Percentiles rank a stretch among this genome's conserved stretches.
Conservation (phyloP, 2,329 filamentous ascomycete species). For the Calycina herbarum region DNA sequence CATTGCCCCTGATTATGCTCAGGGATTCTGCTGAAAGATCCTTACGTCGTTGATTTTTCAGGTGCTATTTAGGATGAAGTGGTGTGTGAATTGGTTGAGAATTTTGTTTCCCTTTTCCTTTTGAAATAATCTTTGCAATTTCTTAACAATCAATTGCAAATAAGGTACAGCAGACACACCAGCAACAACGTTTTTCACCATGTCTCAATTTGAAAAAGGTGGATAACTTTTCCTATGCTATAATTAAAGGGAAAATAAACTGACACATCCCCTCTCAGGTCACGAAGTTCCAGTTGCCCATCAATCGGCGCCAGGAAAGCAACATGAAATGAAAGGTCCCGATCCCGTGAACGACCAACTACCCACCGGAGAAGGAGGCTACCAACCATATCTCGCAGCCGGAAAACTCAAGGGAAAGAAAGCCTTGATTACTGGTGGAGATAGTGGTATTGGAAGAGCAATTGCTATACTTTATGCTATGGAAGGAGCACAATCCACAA, state of each 20-base stretch:
- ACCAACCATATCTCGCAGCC: conserved; percentile 70
- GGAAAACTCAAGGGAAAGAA: conserved; percentile 75
- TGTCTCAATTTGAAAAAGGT: conserved; percentile 39
- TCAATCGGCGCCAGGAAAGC: conserved; percentile 54
- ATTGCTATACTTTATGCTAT: conserved; percentile 76
- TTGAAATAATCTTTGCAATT: not conserved
- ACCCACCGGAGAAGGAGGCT: conserved; percentile 66
- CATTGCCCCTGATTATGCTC: not conserved
- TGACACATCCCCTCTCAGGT: conserved; percentile 37
- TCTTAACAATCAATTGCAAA: not conserved
- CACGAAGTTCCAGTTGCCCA: conserved; percentile 52
- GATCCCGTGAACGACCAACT: conserved; percentile 64
- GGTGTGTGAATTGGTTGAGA: conserved; percentile 30
- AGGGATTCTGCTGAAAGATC: not conserved
- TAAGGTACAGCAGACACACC: not conserved
- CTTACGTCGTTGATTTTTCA: conserved; percentile 11
- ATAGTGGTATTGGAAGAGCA: conserved; percentile 76
- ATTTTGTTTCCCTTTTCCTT: conserved; percentile 26
- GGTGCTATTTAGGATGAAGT: conserved; percentile 24
- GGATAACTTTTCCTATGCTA: not conserved
- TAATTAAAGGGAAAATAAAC: not conserved
- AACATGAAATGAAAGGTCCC: conserved; percentile 51
- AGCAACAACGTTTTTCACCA: conserved; percentile 3
- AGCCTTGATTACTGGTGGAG: conserved; percentile 78
- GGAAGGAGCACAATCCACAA: conserved; percentile 74